Evolutionary conservation across 108 stramenopile species (phyloP), one percentile per base, ranked within the genome.

Genomic region (Pseudonitzschia delicatissima): DNA sequence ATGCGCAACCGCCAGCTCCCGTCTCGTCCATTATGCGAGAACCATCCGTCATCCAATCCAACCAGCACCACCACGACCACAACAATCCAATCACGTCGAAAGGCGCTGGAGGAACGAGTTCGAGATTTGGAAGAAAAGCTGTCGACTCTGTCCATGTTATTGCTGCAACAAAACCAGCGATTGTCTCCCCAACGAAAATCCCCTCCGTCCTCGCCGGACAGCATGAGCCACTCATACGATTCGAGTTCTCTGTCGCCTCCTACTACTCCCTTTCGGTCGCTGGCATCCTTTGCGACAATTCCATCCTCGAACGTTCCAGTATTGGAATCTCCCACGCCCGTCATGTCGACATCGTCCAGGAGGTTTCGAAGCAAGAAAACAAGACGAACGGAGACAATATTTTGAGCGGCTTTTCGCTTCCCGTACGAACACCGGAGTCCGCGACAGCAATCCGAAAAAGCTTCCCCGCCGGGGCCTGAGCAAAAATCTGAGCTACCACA

Each of bases 71-170:
- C 6, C 39, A 37, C 25, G 40, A 5, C 60, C 15, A 61, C 11
- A 61, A 36, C 29, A 58, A 34, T 33, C 13, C 39, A n/a, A 36
- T 29, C 13, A n/a, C 13, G 31, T 33, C 31, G 9, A 32, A 55
- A 11, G 31, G 71, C 59, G 1, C 49, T 83, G 57, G 82, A 83
- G 63, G 75, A 78, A 42, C 70, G 82, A 37, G 76, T 84, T 8
- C 57, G 61, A 36, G 76, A 84, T 53, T 60, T 84, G 27, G 83
- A 84, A 66, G 60, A 63, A 21, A 79, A 84, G 62, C 26, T 84
- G 37, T 67, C 78, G 3, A 77, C 69, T 17, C 57, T 84, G 0
- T 72, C 74, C 18, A 49, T 65, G 34, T 31, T 84, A 31, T 61
- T 84, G n/a, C 62, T 68, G 51, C 66, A 45, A 68, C 53, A 42